A percentile compares a stretch with the other conserved stretches of the same genome.
These are phyloP conservation scores for Yamadazyma endophytica DNA, from an alignment of 805 yeast genomes.

Conservation along the genomic window DNA sequence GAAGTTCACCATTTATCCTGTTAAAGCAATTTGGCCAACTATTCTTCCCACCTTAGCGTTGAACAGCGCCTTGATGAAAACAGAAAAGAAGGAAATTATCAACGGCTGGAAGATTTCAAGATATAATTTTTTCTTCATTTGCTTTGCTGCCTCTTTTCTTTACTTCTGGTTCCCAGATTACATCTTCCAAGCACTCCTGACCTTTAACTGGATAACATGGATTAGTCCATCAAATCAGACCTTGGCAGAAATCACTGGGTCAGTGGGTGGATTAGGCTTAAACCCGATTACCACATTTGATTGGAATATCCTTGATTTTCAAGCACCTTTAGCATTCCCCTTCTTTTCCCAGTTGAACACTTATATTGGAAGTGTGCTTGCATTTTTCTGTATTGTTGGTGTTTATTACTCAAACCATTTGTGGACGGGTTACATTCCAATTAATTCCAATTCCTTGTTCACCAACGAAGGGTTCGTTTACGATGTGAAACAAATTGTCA, in stretches of 20 bases:
- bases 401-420: conserved; percentile 19
- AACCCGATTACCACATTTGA: conserved; percentile 55
- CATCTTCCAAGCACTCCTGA: conserved; percentile 36
- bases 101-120: conserved; percentile 29
- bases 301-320: conserved; percentile 39
- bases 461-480: conserved; percentile 45
- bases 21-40: conserved; percentile 25
- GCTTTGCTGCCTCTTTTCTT: conserved; percentile 27
- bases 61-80: conserved; percentile 25
- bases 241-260: conserved; percentile 49
- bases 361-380: conserved; percentile 17
- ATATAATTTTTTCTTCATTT: conserved; percentile 19
- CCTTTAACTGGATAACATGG: conserved; percentile 58
- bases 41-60: conserved; percentile 26
- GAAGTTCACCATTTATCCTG: conserved; percentile 24
- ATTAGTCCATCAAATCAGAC: conserved; percentile 48
- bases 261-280: conserved; percentile 44
- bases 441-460: conserved; percentile 43
- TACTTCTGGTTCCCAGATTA: conserved; percentile 48
- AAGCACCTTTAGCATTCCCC: conserved; percentile 39
- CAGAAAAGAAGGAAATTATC: conserved; percentile 23
- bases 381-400: conserved; percentile 17
- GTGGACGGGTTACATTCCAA: conserved; percentile 24
- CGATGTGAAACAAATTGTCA: conserved; percentile 39
- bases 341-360: conserved; percentile 23